phyloP scores from a whole-genome alignment of 257 asterid genomes.

The Jacaranda mimosifolia region DNA sequence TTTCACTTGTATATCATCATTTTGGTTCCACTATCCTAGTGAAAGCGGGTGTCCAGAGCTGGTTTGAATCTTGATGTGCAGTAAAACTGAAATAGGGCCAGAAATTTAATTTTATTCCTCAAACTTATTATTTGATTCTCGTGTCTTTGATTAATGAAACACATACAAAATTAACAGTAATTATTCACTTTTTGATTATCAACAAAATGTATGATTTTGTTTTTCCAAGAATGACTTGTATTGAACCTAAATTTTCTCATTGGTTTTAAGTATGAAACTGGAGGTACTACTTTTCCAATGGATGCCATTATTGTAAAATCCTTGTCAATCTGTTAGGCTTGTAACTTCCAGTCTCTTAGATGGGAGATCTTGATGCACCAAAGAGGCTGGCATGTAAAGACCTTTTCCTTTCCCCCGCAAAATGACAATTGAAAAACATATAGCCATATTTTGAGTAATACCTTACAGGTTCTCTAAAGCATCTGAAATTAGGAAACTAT shows the following conservation, averaged over 20 bases:
- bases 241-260: slow-evolving; percentile 22
- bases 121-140: slow-evolving; percentile 9
- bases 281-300: background rate
- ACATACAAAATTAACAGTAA: background rate
- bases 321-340: too few species aligned
- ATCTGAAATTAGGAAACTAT: too few species aligned
- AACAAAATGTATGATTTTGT: background rate
- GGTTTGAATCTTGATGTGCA: background rate
- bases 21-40: background rate
- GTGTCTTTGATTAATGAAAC: slow-evolving; percentile 8
- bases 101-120: background rate
- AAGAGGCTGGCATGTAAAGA: too few species aligned
- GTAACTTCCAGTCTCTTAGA: too few species aligned
- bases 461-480: too few species aligned
- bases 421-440: too few species aligned
- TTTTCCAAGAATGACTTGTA: slow-evolving; percentile 1
- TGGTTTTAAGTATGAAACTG: slow-evolving; percentile 16
- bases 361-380: too few species aligned
- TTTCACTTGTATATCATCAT: background rate
- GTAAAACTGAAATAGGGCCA: slow-evolving; percentile 1
- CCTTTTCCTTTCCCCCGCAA: too few species aligned
- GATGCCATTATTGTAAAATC: background rate
- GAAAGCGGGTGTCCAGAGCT: slow-evolving; percentile 3
- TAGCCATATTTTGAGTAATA: too few species aligned
- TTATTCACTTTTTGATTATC: background rate